Evolutionary conservation across 140 eudicot genomes (phyloP), one percentile per base, ranked within the genome.

Genomic region (Bidens hawaiensis): DNA sequence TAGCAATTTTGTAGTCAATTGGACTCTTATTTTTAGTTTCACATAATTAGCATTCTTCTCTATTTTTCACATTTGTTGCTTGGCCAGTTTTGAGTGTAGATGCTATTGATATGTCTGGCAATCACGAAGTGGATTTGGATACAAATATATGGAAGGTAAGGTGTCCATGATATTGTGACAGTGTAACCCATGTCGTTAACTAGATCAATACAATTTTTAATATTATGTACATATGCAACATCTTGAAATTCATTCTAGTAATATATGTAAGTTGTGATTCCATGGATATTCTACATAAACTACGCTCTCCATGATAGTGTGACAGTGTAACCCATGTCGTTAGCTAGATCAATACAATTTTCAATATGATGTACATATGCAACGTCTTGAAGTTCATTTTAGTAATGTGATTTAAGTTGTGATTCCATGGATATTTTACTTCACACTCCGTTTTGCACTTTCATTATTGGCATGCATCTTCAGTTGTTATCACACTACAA

Each of bases 111-210:
- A 83, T 94, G 97, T 94, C 99, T 11, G 99, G 99, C 22, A 94
- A 94, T 79, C 99, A 94, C 63, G 99, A 94, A 81, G 99, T 94
- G 74, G 99, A 94, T 79, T 94, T 94, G 55, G 97, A 94, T 78
- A 94, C 99, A 79, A 94, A 83, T 55, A 88, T 94, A 81, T 94
- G 99, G 99, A 94, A 94, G 87, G 99, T 88, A 78, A 53, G 82
- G 24, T 38, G 23, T 65, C 42, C 2, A 1, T 30, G 36, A 30
- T 30, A 30, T 30, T 49, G 45, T 41, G 30, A 59, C 23, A 23
- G 26, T 58, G n/a, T n/a, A n/a, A 61, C 16, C 9, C 21, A 30
- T 5, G 27, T 36, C 16, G 26, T 30, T 30, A 30, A 30, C 7
- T 30, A 30, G 36, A 30, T 30, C 8, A 30, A 30, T 30, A 30